Evolutionary conservation across 495 filamentous ascomycete species (phyloP).

Genomic region (Extremus antarcticus): DNA sequence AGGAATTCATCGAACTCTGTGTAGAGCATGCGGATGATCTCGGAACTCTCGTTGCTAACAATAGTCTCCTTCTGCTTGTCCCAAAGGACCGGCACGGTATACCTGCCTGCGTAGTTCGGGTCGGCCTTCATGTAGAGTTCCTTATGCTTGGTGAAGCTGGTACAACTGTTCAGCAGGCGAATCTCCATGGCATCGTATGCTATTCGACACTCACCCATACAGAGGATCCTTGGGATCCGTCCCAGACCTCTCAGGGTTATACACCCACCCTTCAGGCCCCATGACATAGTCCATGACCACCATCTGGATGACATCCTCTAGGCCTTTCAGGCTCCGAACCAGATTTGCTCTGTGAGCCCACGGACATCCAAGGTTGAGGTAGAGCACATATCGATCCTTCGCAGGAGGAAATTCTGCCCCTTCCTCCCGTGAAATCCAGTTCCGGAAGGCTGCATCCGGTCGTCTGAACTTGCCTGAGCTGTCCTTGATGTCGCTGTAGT

Average conservation of each 20-base stretch:
- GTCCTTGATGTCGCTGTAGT: not conserved
- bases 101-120: conserved; percentile 47
- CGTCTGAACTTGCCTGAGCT: conserved; percentile 7
- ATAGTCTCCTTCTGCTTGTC: conserved; percentile 46
- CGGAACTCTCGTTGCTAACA: conserved; percentile 31
- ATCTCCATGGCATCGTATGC: not conserved
- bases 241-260: conserved; percentile 28
- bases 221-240: conserved; percentile 24
- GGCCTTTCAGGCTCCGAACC: conserved; percentile 65
- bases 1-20: conserved; percentile 45
- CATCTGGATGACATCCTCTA: conserved; percentile 60
- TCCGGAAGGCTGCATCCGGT: conserved; percentile 22
- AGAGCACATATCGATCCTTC: conserved; percentile 68
- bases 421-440: conserved; percentile 21
- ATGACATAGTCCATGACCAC: conserved; percentile 52
- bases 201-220: conserved; percentile 21
- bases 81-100: conserved; percentile 53
- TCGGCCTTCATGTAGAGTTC: conserved; percentile 52
- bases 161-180: not conserved
- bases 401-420: conserved; percentile 52
- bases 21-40: conserved; percentile 31
- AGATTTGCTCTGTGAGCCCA: conserved; percentile 77
- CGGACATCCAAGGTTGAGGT: conserved; percentile 64
- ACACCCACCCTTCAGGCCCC: conserved; percentile 64
- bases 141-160: conserved; percentile 42